Percentiles rank a stretch among this genome's conserved stretches.
These are phyloP conservation scores for Plasmodium gallinaceum DNA, from an alignment of 169 alveolate genomes.

Conservation along the genomic window DNA sequence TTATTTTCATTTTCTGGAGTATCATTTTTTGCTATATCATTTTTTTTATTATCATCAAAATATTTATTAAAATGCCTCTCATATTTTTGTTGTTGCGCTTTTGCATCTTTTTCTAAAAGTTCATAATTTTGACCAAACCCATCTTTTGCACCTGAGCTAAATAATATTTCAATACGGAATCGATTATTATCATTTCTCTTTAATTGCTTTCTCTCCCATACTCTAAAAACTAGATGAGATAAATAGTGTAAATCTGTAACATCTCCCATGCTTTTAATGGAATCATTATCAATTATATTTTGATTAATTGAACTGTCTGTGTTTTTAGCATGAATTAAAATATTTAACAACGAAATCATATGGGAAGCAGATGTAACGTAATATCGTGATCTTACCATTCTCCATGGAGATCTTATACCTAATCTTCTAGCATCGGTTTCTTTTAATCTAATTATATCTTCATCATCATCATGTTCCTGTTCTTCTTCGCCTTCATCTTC, in stretches of 20 bases:
- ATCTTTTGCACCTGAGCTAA: constrained; percentile 89
- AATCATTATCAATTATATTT: constrained; percentile 78
- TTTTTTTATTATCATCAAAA: constrained; percentile 55
- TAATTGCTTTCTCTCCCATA: constrained; percentile 85
- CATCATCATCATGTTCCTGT: constrained; percentile 77
- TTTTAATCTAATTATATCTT: constrained; percentile 85
- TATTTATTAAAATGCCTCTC: constrained; percentile 80
- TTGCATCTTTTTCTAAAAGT: constrained; percentile 81
- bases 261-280: constrained; percentile 73
- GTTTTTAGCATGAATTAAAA: constrained; percentile 81
- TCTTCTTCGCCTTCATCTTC: constrained; percentile 57
- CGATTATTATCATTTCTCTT: constrained; percentile 59
- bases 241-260: constrained; percentile 87
- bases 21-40: background rate
- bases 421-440: constrained; percentile 88
- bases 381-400: constrained; percentile 91
- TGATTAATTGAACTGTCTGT: constrained; percentile 79
- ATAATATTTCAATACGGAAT: constrained; percentile 86
- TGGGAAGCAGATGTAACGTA: constrained; percentile 93
- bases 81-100: constrained; percentile 84
- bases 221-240: constrained; percentile 89
- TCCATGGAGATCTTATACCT: constrained; percentile 90
- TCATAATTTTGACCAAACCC: constrained; percentile 87
- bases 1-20: too few relatives aligned
- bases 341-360: constrained; percentile 86